Evolutionary conservation across 2,329 filamentous ascomycete genomes (phyloP), one percentile per base, ranked within the genome.

Genomic region (Pestalotiopsis sp.): DNA sequence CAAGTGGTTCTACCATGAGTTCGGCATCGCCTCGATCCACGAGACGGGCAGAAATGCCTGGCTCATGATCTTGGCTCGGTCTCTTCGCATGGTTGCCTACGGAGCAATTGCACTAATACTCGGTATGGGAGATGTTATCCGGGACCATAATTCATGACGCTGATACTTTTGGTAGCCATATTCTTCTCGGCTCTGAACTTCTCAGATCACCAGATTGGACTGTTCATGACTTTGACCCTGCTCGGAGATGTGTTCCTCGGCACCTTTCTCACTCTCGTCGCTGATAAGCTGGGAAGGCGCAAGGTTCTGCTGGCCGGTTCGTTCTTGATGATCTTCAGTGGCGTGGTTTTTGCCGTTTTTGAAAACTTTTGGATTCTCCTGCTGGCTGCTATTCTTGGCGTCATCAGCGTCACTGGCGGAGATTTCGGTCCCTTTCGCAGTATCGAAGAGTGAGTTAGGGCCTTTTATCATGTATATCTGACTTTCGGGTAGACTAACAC

Each of bases 351-450:
- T 75, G 84, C 82, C 0, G 65, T 84, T 1, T 85, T 83, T 68
- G 85, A 86, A 27, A 87, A 87, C 69, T 91, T 86, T 72, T 91
- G 88, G 87, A 77, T 88, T 14, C 77, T 91, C 5, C 77, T 91
- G 3, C 72, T 82, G 0, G 89, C 88, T 0, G 88, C 88, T 1
- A 83, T 91, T 3, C 79, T 90, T 2, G 89, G 89, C 1, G 88
- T 91, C 3, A 86, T 91, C 66, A 89, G 86, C 75, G 85, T 88
- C 0, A 89, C 81, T 2, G 90, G 90, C 6, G 86, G 88, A 17
- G 90, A 92, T 72, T 91, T 92, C 74, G 90, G 90, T 0, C 90
- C 90, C 0, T 92, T 92, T 72, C 82, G 90, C 49, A 88, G 88
- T 3, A 87, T 92, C 39, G 90, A 92, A 75, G 90, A 92, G 80